Percentiles rank a stretch among this genome's conserved stretches.
phyloP scores from a whole-genome alignment of 768 basidiomycete species.

The Tylopilus intermedius region DNA sequence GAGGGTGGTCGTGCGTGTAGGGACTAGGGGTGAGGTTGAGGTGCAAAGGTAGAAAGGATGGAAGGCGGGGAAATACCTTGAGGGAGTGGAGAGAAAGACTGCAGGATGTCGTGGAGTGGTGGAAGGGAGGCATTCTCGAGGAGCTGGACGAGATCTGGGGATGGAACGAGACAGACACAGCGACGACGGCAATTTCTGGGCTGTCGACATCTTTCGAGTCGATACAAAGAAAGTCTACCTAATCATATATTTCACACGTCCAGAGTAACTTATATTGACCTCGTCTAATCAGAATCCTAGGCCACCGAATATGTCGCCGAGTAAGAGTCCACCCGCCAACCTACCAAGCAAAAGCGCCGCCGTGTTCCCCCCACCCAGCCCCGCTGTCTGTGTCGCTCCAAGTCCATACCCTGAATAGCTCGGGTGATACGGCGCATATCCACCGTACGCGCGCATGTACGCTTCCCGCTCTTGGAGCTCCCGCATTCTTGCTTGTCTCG shows the following conservation, averaged over 20 bases:
- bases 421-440: slow-evolving; percentile 29
- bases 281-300: slow-evolving; percentile 19
- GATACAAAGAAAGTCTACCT: no score
- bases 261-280: no score
- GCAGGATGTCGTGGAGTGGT: slow-evolving; percentile 65
- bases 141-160: slow-evolving; percentile 63
- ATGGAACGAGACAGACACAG: slow-evolving; percentile 67
- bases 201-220: slow-evolving; percentile 33
- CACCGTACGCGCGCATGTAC: slow-evolving; percentile 31
- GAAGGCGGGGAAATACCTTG: slow-evolving; percentile 51
- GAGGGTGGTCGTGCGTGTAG: slow-evolving; percentile 70
- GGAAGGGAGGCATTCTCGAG: slow-evolving; percentile 59
- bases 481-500: slow-evolving; percentile 16
- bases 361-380: slow-evolving; percentile 5
- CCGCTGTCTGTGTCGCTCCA: background rate
- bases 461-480: slow-evolving; percentile 30
- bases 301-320: slow-evolving; percentile 44
- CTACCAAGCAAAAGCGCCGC: slow-evolving; percentile 35
- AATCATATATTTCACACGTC: background rate
- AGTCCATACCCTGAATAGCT: slow-evolving; percentile 9
- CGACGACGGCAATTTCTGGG: slow-evolving; percentile 53
- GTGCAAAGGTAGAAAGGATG: background rate
- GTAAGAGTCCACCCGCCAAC: slow-evolving; percentile 45
- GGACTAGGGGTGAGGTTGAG: slow-evolving; percentile 46
- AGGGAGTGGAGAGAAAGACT: slow-evolving; percentile 80